Base-by-base conservation (phyloP, 306 rosid genomes). In the Sechiopsis laciniata region DNA sequence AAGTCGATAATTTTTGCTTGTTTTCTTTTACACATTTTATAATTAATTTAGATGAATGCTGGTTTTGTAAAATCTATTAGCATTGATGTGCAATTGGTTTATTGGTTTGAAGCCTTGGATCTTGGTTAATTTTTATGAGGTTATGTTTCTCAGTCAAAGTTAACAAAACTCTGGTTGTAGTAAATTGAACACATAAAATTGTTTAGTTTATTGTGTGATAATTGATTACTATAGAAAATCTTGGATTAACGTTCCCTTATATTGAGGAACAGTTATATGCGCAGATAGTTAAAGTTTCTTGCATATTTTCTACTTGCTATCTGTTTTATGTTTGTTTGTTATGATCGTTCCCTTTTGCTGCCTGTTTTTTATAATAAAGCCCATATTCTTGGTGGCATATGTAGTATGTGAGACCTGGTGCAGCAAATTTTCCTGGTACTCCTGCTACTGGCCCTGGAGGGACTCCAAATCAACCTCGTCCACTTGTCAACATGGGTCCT, bases 391-490 rank as follows among this genome's bases (percentile, higher is more conserved):
- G 54, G 57, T 82, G 69, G 73, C 32, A 40, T 54, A 66, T 77
- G 74, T 82, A 95, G 99, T 95, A 95, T 84, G 96, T 95, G 77
- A 88, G 99, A 84, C 99, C 99, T 62, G 99, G 97, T 71, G 99
- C 99, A 59, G 87, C 90, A 42, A 86, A 89, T 75, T 77, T 86
- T 62, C 84, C 87, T 74, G 98, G 96, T 71, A 86, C 78, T 63
- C 2, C 91, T 63, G 54, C 84, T 67, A 75, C 98, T 77, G 79
- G 82, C 74, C 95, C 87, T 20, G 99, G 88, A 84, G 96, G 84
- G 74, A 85, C 84, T 58, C 85, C 92, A 75, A 89, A 88, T 83
- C 99, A 82, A 86, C 85, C 86, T 87, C 99, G 97, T 75, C 97
- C 99, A 4, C 88, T 71, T 55, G 81, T 76, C 55, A 87, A 79